phyloP scores from a whole-genome alignment of 192 early-diverging fungal genomes.

The Backusella morwellensis region DNA sequence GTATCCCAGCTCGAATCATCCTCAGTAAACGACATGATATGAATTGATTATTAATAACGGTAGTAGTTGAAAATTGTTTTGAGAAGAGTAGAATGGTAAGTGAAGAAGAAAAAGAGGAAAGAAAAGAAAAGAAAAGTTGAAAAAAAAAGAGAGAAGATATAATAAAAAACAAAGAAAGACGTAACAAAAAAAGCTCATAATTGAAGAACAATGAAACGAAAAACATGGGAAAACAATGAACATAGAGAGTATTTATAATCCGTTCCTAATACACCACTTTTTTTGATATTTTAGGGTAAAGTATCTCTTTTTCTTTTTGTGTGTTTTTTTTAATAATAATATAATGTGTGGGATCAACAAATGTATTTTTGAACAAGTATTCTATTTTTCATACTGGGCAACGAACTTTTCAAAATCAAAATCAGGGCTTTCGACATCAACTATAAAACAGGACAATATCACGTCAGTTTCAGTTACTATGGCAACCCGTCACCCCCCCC shows the following conservation, averaged over 20 bases:
- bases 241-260: not conserved
- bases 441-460: conserved; percentile 10
- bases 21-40: not conserved
- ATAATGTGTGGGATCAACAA: not conserved
- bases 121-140: not conserved
- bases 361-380: not conserved
- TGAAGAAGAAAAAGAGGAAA: not conserved
- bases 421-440: conserved; percentile 53
- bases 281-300: conserved; percentile 4
- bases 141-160: not conserved
- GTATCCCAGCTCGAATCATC: conserved; percentile 2
- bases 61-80: not conserved
- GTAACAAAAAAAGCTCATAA: not conserved
- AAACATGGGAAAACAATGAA: not conserved
- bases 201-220: not conserved
- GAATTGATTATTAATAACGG: not conserved
- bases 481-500: too few relatives aligned
- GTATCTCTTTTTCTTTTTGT: not conserved
- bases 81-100: not conserved
- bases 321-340: not conserved
- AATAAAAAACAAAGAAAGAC: not conserved
- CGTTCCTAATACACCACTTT: not conserved
- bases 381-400: conserved; percentile 30
- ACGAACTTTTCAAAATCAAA: conserved; percentile 61
- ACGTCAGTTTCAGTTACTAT: not conserved